Evolutionary conservation across 2,329 filamentous ascomycete species (phyloP).

Genomic region (Teratosphaeria epicoccoides): DNA sequence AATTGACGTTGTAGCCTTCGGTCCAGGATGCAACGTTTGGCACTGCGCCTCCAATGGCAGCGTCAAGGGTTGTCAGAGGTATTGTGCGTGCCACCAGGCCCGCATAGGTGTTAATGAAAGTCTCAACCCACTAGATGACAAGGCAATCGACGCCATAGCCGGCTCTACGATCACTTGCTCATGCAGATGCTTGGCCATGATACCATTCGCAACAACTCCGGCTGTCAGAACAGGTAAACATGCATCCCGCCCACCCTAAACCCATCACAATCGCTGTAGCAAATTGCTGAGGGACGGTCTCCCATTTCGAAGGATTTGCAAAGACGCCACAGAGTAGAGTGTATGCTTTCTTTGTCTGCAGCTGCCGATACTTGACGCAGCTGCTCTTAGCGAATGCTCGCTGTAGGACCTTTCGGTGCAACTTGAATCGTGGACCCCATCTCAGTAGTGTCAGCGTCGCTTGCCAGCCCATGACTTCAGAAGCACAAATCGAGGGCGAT

Average conservation of each 20-base stretch:
- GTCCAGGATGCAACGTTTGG: constrained; percentile 20
- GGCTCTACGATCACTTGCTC: too few species aligned
- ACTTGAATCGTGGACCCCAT: constrained; percentile 27
- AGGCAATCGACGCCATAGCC: constrained; percentile 39
- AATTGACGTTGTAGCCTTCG: constrained; percentile 28
- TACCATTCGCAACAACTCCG: too few species aligned
- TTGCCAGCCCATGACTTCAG: constrained; percentile 35
- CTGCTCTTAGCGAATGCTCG: constrained; percentile 35
- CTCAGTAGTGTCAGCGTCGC: constrained; percentile 35
- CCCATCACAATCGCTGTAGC: constrained; percentile 34
- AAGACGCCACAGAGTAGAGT: constrained; percentile 34
- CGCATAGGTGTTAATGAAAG: constrained; percentile 29
- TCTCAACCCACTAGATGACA: constrained; percentile 48
- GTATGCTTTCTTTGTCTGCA: constrained; percentile 36
- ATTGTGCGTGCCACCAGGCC: constrained; percentile 27
- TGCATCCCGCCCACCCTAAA: too few species aligned
- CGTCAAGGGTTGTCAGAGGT: constrained; percentile 30
- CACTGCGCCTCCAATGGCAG: constrained; percentile 32
- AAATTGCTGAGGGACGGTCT: constrained; percentile 25
- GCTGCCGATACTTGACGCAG: constrained; percentile 28
- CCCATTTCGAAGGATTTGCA: constrained; percentile 31
- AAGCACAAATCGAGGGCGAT: constrained; percentile 22
- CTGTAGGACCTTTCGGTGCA: constrained; percentile 37
- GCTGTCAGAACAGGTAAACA: too few species aligned
- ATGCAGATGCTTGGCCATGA: constrained; percentile 31